A percentile compares a stretch with the other conserved stretches of the same genome.
phyloP scores from a whole-genome alignment of 805 yeast species.

The Saturnispora gosingensis region DNA sequence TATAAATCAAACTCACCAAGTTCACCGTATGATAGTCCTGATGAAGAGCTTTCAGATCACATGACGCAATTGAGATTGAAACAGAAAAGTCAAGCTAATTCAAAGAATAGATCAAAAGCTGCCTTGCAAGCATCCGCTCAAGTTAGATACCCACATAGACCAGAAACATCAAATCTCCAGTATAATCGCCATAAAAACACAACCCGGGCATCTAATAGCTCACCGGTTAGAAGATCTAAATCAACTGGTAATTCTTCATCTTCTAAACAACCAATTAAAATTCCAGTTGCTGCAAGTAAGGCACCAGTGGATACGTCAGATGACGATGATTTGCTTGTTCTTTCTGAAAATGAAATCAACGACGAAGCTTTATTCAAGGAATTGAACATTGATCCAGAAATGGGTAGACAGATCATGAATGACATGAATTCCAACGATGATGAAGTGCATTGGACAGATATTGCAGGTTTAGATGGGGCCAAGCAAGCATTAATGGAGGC shows the following conservation, averaged over 20 bases:
- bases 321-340: conserved; percentile 8
- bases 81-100: conserved; percentile 12
- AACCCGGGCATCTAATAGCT: neutral
- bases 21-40: conserved; percentile 11
- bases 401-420: conserved; percentile 43
- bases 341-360: conserved; percentile 15
- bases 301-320: conserved; percentile 7
- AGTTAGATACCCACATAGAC: conserved; percentile 20
- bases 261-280: neutral
- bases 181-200: conserved; percentile 1
- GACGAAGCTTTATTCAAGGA: conserved; percentile 34
- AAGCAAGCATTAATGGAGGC: conserved; percentile 86
- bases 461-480: conserved; percentile 86
- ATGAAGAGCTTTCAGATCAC: conserved; percentile 8
- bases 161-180: conserved; percentile 2
- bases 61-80: conserved; percentile 8
- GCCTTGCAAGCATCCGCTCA: conserved; percentile 28
- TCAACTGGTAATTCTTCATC: neutral
- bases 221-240: neutral
- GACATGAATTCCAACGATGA: conserved; percentile 88
- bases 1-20: conserved; percentile 1
- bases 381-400: conserved; percentile 7
- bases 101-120: conserved; percentile 25
- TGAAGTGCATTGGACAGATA: conserved; percentile 89
- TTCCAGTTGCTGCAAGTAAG: conserved; percentile 9